These are phyloP conservation scores for Kuraishia floccosa DNA, from an alignment of 805 yeast species.

Conservation along the genomic window DNA sequence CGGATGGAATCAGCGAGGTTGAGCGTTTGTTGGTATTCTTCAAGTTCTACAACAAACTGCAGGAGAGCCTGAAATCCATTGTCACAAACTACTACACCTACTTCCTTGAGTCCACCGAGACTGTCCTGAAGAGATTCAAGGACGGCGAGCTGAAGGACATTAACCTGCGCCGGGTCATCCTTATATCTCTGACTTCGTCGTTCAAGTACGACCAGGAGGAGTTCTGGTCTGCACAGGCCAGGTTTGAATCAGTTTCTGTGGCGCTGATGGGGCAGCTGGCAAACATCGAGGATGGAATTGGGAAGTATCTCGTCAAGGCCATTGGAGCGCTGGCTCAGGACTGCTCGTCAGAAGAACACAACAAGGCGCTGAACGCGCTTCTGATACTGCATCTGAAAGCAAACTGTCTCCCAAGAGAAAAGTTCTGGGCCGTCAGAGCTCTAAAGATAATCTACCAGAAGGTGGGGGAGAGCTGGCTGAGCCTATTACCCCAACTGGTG, in stretches of 20 bases:
- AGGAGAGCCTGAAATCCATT: conserved; percentile 75
- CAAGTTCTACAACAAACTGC: conserved; percentile 76
- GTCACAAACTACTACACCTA: conserved; percentile 85
- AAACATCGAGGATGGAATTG: conserved; percentile 62
- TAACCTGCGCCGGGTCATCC: conserved; percentile 59
- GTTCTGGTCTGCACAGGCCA: conserved; percentile 82
- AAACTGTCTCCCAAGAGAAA: conserved; percentile 42
- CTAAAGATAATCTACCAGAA: conserved; percentile 77
- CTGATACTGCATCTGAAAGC: conserved; percentile 61
- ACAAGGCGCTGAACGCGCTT: conserved; percentile 58
- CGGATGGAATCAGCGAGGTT: conserved; percentile 30
- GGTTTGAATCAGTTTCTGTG: conserved; percentile 63
- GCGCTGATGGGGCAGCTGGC: conserved; percentile 57
- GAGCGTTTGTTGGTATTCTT: conserved; percentile 66
- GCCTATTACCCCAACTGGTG: conserved; percentile 83
- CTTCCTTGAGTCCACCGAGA: conserved; percentile 61
- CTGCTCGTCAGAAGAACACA: conserved; percentile 57
- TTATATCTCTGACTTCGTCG: conserved; percentile 66
- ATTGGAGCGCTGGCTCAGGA: conserved; percentile 63
- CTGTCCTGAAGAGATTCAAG: conserved; percentile 39
- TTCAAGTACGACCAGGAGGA: conserved; percentile 89
- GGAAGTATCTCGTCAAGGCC: conserved; percentile 72
- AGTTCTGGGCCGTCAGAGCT: conserved; percentile 71
- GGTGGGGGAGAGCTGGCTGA: conserved; percentile 92
- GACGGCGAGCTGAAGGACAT: conserved; percentile 26